Evolutionary conservation across 768 basidiomycete species (phyloP), one percentile per base, ranked within the genome.

Genomic region (Boletus coccyginus): DNA sequence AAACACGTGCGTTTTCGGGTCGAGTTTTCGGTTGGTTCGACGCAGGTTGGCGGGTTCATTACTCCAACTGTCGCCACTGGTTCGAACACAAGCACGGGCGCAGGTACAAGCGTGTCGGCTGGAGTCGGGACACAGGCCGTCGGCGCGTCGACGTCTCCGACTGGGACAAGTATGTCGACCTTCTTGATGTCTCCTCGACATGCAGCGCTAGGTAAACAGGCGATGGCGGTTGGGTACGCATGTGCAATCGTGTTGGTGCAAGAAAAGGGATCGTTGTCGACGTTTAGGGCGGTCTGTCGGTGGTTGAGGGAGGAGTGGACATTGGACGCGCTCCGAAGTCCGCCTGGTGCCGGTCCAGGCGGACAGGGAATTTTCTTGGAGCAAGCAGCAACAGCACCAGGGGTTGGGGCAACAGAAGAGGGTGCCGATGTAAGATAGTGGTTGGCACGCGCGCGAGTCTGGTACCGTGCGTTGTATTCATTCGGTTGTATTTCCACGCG

Each of bases 221-320:
- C 52, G 33, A 65, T 68, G 33, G 53, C 57, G 33, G 50, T 53
- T 11, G 70, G 65, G n/a, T 82, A 77, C 61, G 69, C 77, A 53
- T 90, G 88, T 42, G 84, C 84, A 42, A 81, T 95, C 58, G 84
- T 86, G 52, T 74, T 98, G 62, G 81, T 90, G 24, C 86, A 91
- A 60, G 94, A 97, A 77, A 97, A 94, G 72, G 95, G 95, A 27
- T 91, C 93, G 7, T 80, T 89, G 66, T 88, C 92, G 52, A 87
- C 90, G 45, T 96, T 97, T 77, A 87, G 86, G 70, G 75, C 79
- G 7, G 77, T 94, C 12, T 91, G 88, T 77, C 82, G 82, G 66
- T 81, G 82, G 60, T 70, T 95, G 62, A 82, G 86, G 66, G 83
- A 85, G 40, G 81, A 84, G 59, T 94, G 92, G 83, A 75, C 73